phyloP scores from a whole-genome alignment of 768 basidiomycete genomes.

The Mycena leptocephala region DNA sequence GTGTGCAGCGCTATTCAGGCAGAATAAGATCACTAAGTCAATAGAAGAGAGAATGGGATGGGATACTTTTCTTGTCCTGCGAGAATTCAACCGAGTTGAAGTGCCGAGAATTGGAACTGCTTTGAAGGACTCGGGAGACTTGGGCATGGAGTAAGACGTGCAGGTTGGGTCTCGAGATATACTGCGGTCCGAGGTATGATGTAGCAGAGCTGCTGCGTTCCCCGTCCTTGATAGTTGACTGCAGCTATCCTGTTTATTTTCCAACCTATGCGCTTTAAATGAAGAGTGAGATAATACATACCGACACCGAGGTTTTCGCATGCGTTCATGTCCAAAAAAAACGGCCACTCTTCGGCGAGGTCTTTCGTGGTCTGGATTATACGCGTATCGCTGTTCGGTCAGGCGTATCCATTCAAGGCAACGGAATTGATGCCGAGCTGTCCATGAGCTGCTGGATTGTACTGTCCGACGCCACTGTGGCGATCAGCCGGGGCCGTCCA shows the following conservation, averaged over 20 bases:
- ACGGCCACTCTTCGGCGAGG: neutral
- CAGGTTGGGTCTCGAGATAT: neutral
- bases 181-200: neutral
- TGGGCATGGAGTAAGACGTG: neutral
- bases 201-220: too few species aligned
- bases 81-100: neutral
- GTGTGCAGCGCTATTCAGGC: neutral
- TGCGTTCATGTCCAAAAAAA: neutral
- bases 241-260: neutral
- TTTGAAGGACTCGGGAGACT: neutral
- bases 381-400: neutral
- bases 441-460: neutral
- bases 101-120: neutral
- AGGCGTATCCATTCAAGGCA: neutral
- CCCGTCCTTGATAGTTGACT: neutral
- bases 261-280: neutral
- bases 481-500: neutral
- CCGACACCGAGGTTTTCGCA: neutral
- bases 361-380: neutral
- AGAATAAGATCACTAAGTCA: neutral
- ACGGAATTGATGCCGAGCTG: neutral
- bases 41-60: neutral
- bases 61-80: neutral
- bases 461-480: neutral
- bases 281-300: neutral